Percentiles rank a stretch among this genome's conserved stretches.
phyloP scores from a whole-genome alignment of 1,139 yeast genomes.

The Diutina pseudorugosa region DNA sequence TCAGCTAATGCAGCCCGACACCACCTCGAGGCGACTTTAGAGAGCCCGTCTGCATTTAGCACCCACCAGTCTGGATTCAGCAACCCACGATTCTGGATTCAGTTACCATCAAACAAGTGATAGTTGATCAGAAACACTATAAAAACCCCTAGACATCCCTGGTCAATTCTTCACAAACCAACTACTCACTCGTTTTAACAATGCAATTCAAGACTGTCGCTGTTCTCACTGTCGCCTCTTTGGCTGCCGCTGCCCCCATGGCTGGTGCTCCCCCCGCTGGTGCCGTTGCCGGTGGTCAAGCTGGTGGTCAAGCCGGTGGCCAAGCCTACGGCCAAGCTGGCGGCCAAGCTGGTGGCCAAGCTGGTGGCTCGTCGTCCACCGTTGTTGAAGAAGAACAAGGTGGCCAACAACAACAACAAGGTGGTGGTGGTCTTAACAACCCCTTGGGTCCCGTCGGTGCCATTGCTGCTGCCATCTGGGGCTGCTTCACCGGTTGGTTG shows the following conservation, averaged over 20 bases:
- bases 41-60: neutral
- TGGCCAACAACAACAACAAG: neutral
- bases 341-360: neutral
- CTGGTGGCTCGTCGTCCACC: neutral
- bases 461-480: slow-evolving; percentile 3
- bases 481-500: slow-evolving; percentile 2
- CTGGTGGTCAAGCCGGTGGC: neutral
- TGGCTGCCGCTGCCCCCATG: neutral
- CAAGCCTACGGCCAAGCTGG: neutral
- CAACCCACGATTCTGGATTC: neutral
- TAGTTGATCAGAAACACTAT: neutral
- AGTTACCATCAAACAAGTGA: neutral
- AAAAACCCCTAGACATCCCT: neutral
- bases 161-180: neutral
- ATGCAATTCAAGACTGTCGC: slow-evolving; percentile 3
- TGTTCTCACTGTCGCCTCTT: neutral
- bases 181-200: neutral
- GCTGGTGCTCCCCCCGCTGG: neutral
- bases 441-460: slow-evolving; percentile 3
- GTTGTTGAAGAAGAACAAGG: neutral
- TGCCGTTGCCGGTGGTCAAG: neutral
- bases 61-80: neutral
- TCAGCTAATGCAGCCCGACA: neutral
- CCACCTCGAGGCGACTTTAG: neutral
- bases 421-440: neutral